These are phyloP conservation scores for Pythium periplocum DNA, from an alignment of 352 stramenopile species.

Conservation along the genomic window DNA sequence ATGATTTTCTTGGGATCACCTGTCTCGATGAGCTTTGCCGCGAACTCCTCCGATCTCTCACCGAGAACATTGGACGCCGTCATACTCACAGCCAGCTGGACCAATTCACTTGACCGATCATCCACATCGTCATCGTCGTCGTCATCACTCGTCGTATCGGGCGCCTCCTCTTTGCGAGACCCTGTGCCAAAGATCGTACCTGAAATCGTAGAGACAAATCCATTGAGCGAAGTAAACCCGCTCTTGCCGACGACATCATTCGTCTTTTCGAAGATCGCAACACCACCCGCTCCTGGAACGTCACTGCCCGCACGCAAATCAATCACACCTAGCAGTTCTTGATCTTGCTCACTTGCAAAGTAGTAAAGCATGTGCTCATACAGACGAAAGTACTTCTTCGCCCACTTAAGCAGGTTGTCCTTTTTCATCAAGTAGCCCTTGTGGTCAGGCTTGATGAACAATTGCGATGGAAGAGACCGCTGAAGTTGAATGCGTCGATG, in stretches of 20 bases:
- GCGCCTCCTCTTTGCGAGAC: slow-evolving; percentile 39
- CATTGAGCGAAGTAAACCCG: slow-evolving; percentile 78
- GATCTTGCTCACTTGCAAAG: slow-evolving; percentile 79
- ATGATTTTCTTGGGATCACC: slow-evolving; percentile 21
- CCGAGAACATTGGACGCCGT: slow-evolving; percentile 59
- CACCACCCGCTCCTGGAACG: slow-evolving; percentile 60
- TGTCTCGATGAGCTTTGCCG: slow-evolving; percentile 31
- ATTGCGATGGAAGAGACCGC: slow-evolving; percentile 68
- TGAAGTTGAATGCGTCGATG: slow-evolving; percentile 76
- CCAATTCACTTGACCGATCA: slow-evolving; percentile 44
- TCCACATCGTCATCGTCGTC: slow-evolving; percentile 52
- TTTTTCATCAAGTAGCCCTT: slow-evolving; percentile 84
- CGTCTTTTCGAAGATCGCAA: slow-evolving; percentile 82
- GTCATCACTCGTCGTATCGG: slow-evolving; percentile 25
- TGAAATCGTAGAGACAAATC: slow-evolving; percentile 76
- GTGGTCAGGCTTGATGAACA: slow-evolving; percentile 75
- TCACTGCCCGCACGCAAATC: slow-evolving; percentile 66
- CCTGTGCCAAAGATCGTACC: slow-evolving; percentile 65
- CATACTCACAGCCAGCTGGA: slow-evolving; percentile 66
- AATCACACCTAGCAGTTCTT: slow-evolving; percentile 81
- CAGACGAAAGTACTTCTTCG: slow-evolving; percentile 84
- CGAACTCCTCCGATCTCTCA: slow-evolving; percentile 61
- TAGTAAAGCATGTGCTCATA: slow-evolving; percentile 89
- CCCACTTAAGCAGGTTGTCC: slow-evolving; percentile 88
- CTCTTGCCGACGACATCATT: slow-evolving; percentile 40